Evolutionary conservation across 306 rosid genomes (phyloP), one percentile per base, ranked within the genome.

Genomic region (Citrullus colocynthis): DNA sequence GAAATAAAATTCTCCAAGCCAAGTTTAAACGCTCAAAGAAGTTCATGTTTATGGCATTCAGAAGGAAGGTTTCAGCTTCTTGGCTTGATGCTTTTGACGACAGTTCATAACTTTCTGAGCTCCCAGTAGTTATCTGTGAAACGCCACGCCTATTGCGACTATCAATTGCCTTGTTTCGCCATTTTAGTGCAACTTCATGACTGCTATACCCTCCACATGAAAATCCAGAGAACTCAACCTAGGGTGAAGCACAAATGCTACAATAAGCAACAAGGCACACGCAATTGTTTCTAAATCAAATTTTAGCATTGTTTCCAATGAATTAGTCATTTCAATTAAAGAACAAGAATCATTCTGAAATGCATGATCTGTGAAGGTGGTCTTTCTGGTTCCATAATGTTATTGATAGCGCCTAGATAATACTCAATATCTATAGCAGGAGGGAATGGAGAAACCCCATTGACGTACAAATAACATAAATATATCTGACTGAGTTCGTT

Each of bases 1-100:
- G 98, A 80, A 90, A 95, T 9, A 95, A 64, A 69, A 95, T 92
- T 83, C 87, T 92, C 97, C 97, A 95, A 37, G 98, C 97, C 85
- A 95, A 84, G 85, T 87, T 92, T 77, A 92, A 82, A 21, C 97
- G 96, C 85, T 92, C 97, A 13, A 92, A 87, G 88, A 95, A 95
- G 88, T 85, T 87, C 97, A 95, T 90, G 81, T 90, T 90, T 79
- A 95, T 84, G 79, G 96, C 96, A 60, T 87, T 90, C 71, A 90
- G 93, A 83, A 95, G 96, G 84, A 92, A 90, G 82, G 87, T 86
- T 62, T 78, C 80, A 5, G 80, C 73, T 77, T 92, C 97, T 85
- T 85, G 88, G 86, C 85, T 75, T 49, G 83, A 84, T 24, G 88
- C 83, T 44, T 83, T 89, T 17, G 92, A 56, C 0, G 92, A 83